Evolutionary conservation across 371 early-diverging fungal genomes (phyloP), one percentile per base, ranked within the genome.

Genomic region (Lichtheimia hyalospora): DNA sequence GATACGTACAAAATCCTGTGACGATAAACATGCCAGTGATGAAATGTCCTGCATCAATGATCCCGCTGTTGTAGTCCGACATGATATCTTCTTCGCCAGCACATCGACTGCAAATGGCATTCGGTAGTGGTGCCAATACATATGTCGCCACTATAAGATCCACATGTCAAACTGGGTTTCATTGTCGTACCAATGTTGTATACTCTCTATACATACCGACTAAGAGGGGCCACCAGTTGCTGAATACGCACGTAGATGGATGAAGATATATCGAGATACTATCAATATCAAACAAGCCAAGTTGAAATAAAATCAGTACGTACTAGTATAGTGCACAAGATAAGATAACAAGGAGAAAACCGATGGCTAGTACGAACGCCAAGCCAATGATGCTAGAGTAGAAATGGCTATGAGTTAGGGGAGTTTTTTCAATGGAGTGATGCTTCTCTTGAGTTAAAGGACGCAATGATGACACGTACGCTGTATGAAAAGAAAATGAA

Each of bases 201-300:
- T 7, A 25, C 8, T 15, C 15, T 51, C 43, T 12, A 51, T 21
- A 50, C 70, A 48, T 80, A 87, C 87, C 86, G 46, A 94, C 94
- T 25, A 93, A 79, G 40, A 96, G 79, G 15, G 97, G 96, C 81
- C 91, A 88, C 96, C 96, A 96, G 72, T 95, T 96, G 67, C 94
- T 91, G 68, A 3, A 59, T 42, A 34, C 34, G 10, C 34, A 5
- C 34, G 34, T 34, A 10, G 10, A 15, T 57, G 43, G 60, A 8
- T n/a, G n/a, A 48, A 67, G 42, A 56, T 6, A 55, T 12, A 23
- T 41, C 28, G 27, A 23, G 34, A 14, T 20, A 0, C 46, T 7
- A 53, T n/a, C 3, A 46, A 50, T 20, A 28, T 56, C 44, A 41
- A 13, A 5, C 48, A 3, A 24, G n/a, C 5, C 20, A 41, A 43